Conservation (phyloP, 495 filamentous ascomycete genomes). For the Penicillium soppii region DNA sequence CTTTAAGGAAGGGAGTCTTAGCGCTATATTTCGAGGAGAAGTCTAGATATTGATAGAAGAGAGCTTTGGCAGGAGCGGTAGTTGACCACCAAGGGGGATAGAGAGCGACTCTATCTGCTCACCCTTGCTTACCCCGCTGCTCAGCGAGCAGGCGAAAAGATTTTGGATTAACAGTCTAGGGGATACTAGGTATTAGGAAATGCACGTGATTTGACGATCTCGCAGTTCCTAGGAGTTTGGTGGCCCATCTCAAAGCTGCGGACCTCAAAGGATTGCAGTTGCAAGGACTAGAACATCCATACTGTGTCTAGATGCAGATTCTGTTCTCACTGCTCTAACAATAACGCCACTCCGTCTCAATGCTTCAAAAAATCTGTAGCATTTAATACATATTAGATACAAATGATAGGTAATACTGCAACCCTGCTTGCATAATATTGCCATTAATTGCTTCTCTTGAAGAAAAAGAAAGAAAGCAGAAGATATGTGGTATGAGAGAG, state of each 20-base stretch:
- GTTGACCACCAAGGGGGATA: background rate
- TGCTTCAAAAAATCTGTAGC: no score
- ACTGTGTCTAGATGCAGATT: no score
- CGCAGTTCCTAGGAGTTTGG: conserved; percentile 4
- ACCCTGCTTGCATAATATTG: no score
- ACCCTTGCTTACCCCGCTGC: conserved; percentile 9
- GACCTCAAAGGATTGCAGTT: no score
- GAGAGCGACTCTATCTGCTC: conserved; percentile 1
- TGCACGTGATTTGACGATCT: conserved; percentile 4
- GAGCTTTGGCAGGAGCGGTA: background rate
- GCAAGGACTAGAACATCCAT: no score
- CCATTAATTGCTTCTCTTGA: no score
- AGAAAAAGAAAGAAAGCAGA: no score
- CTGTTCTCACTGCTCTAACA: no score
- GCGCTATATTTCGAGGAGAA: conserved; percentile 3
- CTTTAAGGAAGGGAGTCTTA: conserved; percentile 10
- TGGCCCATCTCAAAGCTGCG: conserved; percentile 3
- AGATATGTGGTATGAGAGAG: no score
- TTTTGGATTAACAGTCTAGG: conserved; percentile 11
- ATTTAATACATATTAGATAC: no score
- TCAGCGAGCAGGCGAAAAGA: conserved; percentile 8
- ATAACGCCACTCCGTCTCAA: no score
- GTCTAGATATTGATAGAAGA: background rate
- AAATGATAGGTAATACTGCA: no score
- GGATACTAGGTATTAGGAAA: conserved; percentile 13